A percentile compares a stretch with the other conserved stretches of the same genome.
phyloP scores from a whole-genome alignment of 23 red algal genomes.

The Chondrus crispus region DNA sequence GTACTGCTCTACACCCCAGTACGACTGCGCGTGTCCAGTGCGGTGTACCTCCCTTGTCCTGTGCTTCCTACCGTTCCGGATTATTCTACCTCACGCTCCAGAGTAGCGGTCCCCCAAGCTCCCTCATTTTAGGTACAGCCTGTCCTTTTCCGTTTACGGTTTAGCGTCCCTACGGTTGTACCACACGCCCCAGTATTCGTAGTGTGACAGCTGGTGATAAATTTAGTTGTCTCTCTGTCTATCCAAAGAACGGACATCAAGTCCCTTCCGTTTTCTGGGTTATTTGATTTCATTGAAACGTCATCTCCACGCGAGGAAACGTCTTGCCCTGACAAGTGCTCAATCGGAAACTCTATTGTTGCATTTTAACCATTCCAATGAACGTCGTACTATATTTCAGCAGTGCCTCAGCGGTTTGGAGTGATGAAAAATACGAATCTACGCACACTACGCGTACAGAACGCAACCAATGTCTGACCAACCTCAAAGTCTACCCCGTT shows the following conservation, averaged over 20 bases:
- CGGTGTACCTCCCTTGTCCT: too few relatives aligned
- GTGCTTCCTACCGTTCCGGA: too few relatives aligned
- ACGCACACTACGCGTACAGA: not conserved
- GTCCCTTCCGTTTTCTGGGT: not conserved
- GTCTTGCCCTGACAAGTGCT: not conserved
- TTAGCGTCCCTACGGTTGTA: too few relatives aligned
- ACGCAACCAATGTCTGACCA: not conserved
- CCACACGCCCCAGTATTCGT: too few relatives aligned
- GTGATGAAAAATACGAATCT: conserved; percentile 8
- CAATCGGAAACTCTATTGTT: not conserved
- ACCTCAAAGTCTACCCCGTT: not conserved
- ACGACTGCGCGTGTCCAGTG: too few relatives aligned
- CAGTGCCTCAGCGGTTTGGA: not conserved
- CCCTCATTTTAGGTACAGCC: too few relatives aligned
- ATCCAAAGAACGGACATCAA: conserved; percentile 4
- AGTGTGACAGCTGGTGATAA: not conserved
- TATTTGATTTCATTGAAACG: not conserved
- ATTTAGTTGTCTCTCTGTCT: not conserved
- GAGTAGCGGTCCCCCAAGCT: too few relatives aligned
- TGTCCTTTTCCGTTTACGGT: too few relatives aligned
- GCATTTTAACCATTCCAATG: conserved; percentile 2
- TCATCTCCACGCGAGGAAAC: not conserved
- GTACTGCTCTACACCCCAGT: too few relatives aligned
- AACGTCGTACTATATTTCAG: not conserved
- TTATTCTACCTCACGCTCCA: too few relatives aligned